Evolutionary conservation across 805 yeast genomes (phyloP).

Genomic region (Zygosaccharomyces gambellarensis): DNA sequence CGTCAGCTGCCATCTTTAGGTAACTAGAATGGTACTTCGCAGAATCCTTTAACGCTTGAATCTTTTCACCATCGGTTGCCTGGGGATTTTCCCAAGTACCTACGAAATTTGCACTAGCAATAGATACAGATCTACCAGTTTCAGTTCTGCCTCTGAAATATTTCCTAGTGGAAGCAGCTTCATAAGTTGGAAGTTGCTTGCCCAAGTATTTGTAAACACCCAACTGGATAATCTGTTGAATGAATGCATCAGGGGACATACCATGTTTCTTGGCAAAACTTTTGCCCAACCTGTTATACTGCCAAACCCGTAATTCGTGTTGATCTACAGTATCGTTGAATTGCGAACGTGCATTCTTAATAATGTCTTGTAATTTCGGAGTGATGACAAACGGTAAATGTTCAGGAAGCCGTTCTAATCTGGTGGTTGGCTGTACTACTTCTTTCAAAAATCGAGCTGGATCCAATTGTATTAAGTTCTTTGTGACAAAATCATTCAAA

Average conservation of each 20-base stretch:
- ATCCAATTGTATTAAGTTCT: slow-evolving; percentile 49
- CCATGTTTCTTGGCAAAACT: slow-evolving; percentile 76
- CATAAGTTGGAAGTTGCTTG: slow-evolving; percentile 82
- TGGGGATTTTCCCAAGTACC: slow-evolving; percentile 61
- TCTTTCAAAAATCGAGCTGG: slow-evolving; percentile 24
- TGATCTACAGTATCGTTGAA: slow-evolving; percentile 50
- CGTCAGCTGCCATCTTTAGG: slow-evolving; percentile 73
- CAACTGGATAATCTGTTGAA: slow-evolving; percentile 86
- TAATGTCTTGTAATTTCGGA: slow-evolving; percentile 45
- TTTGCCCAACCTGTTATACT: slow-evolving; percentile 82
- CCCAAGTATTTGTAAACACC: slow-evolving; percentile 85
- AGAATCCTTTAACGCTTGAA: slow-evolving; percentile 66
- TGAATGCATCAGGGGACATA: slow-evolving; percentile 87
- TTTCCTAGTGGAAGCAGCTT: slow-evolving; percentile 90
- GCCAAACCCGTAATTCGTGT: slow-evolving; percentile 75
- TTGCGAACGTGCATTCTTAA: slow-evolving; percentile 50
- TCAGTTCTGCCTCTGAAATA: slow-evolving; percentile 91
- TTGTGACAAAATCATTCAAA: slow-evolving; percentile 70
- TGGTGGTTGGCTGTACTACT: slow-evolving; percentile 1
- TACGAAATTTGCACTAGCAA: slow-evolving; percentile 65
- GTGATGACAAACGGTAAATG: slow-evolving; percentile 56
- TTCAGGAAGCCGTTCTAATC: slow-evolving; percentile 11
- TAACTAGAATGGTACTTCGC: slow-evolving; percentile 68
- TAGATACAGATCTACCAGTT: slow-evolving; percentile 80
- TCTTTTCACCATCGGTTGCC: slow-evolving; percentile 47